Evolutionary conservation across 805 yeast genomes (phyloP), one percentile per base, ranked within the genome.

Genomic region (Saccharomyces mikatae): DNA sequence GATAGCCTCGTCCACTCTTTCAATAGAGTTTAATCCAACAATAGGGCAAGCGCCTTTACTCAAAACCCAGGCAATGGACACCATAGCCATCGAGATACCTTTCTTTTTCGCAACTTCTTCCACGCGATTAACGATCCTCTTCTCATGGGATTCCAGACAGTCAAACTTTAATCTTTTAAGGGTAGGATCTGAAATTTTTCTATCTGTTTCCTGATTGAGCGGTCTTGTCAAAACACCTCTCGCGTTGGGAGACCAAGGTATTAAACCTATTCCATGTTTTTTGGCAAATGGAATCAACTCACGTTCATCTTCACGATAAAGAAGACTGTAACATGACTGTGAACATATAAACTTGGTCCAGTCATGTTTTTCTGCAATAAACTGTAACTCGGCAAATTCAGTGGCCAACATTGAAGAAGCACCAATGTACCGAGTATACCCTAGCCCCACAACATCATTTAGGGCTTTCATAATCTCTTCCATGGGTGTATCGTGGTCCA

Each of bases 231-330:
- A 70, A 1, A 77, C 31, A 6, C 87, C 87, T 56, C 78, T 69
- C 2, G 83, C 83, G 54, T 74, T 67, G 31, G 86, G 86, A 13
- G 82, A 76, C 82, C 82, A 83, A 9, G 87, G 86, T 53, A 81
- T 74, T 17, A 81, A 54, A 1, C 83, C 84, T 46, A 83, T 78
- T 6, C 78, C 78, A 13, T 77, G 76, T 49, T 70, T 71, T n/a
- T 76, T 67, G 57, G 84, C 80, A 63, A 71, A 83, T 26, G 79
- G 80, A 56, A 75, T 77, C 77, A 81, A 71, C 62, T 83, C 87
- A 21, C 81, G 69, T 64, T 83, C 88, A 54, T 82, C 87, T 62
- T 82, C 86, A 11, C 88, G 71, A 59, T 79, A 73, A 4, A 82
- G 51, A 57, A 83, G 69, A 62, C 80, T 82, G 67, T 81, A 80